A percentile compares a stretch with the other conserved stretches of the same genome.
Evolutionary conservation across 176 grass and related monocot species (phyloP).

Genomic region (Cymbopogon citratus): DNA sequence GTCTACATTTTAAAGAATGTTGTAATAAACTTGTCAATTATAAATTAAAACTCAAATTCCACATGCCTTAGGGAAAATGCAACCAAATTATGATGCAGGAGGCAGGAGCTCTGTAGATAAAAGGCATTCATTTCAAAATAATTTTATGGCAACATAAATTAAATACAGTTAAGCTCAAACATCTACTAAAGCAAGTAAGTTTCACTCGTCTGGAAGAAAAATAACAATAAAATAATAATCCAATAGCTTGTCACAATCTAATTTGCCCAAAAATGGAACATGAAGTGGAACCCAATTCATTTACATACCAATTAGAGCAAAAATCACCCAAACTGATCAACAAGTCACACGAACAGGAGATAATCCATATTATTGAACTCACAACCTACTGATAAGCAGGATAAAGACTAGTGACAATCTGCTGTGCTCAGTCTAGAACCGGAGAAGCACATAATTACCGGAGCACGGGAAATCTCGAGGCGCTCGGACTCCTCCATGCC

Average conservation of each 20-base stretch:
- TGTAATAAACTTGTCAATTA: constrained; percentile 2
- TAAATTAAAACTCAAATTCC: background rate
- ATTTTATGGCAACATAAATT: background rate
- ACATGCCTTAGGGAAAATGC: background rate
- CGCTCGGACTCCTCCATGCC: background rate
- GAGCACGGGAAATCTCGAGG: constrained; percentile 38
- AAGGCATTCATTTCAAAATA: background rate
- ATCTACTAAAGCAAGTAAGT: background rate
- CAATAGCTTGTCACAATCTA: background rate
- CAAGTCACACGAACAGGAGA: background rate
- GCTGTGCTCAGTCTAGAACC: background rate
- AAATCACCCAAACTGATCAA: background rate
- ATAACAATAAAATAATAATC: background rate
- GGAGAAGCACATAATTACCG: constrained; percentile 32
- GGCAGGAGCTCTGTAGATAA: background rate
- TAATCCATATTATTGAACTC: background rate
- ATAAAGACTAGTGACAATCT: background rate
- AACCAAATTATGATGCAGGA: background rate
- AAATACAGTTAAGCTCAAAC: background rate
- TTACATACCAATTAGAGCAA: background rate
- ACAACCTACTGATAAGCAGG: background rate
- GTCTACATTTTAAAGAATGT: constrained; percentile 53
- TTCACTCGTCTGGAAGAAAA: background rate
- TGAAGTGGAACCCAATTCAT: background rate
- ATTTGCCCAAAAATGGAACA: constrained; percentile 1